Conservation (phyloP, 257 asterid species). For the Lavandula angustifolia region DNA sequence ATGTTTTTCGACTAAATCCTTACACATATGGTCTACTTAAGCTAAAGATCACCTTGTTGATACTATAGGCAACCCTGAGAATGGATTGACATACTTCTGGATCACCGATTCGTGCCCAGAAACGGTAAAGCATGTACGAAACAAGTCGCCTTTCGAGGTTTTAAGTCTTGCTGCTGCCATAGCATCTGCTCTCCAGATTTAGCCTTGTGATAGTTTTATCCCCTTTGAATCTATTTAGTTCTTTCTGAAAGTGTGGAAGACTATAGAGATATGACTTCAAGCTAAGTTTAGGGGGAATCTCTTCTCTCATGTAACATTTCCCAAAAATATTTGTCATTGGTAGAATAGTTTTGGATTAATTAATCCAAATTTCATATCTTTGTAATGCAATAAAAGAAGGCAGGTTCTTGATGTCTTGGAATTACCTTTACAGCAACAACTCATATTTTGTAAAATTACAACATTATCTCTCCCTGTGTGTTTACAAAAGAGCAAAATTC, state of each 20-base stretch:
- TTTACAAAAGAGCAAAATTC: slow-evolving; percentile 3
- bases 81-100: slow-evolving; percentile 89
- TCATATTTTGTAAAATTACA: background rate
- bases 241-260: slow-evolving; percentile 4
- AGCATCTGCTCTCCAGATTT: slow-evolving; percentile 86
- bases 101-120: slow-evolving; percentile 93
- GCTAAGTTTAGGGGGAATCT: slow-evolving; percentile 16
- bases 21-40: slow-evolving; percentile 15
- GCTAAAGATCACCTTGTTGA: background rate
- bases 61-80: slow-evolving; percentile 66
- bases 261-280: slow-evolving; percentile 34
- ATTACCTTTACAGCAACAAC: too few species aligned
- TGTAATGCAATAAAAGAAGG: slow-evolving; percentile 8
- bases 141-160: slow-evolving; percentile 75
- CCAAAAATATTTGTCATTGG: background rate
- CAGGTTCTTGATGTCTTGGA: background rate
- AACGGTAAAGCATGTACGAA: slow-evolving; percentile 78
- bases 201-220: slow-evolving; percentile 27
- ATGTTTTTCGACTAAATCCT: background rate
- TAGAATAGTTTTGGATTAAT: slow-evolving; percentile 19
- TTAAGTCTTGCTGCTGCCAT: slow-evolving; percentile 84
- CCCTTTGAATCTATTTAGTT: slow-evolving; percentile 6
- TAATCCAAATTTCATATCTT: slow-evolving; percentile 8
- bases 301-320: slow-evolving; percentile 15
- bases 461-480: background rate